Conservation (phyloP, 805 yeast species). For the Saccharomyces kudriavzevii region DNA sequence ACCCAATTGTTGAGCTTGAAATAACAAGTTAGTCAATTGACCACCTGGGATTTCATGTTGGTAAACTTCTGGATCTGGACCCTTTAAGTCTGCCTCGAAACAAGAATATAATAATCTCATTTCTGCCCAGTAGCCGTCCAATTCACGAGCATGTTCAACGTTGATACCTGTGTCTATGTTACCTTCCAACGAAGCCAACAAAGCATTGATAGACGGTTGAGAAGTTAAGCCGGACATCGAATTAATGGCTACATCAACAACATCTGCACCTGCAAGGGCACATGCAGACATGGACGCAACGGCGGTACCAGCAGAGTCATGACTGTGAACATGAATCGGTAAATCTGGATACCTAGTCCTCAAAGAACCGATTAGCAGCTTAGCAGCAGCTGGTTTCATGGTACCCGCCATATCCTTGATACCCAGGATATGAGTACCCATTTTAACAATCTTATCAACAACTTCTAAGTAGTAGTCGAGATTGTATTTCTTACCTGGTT, state of each 20-base stretch:
- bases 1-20: slow-evolving; percentile 99
- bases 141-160: slow-evolving; percentile 60
- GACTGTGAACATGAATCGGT: slow-evolving; percentile 98
- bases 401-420: slow-evolving; percentile 99
- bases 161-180: slow-evolving; percentile 67
- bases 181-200: slow-evolving; percentile 87
- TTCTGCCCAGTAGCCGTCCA: slow-evolving; percentile 97
- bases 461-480: slow-evolving; percentile 78
- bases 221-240: slow-evolving; percentile 98
- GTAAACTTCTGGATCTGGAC: slow-evolving; percentile 99
- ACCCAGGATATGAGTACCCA: slow-evolving; percentile 97
- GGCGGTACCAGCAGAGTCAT: slow-evolving; percentile 99
- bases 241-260: slow-evolving; percentile 94
- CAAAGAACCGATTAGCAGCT: slow-evolving; percentile 64
- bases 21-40: slow-evolving; percentile 90
- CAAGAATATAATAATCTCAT: slow-evolving; percentile 94
- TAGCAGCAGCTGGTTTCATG: slow-evolving; percentile 90
- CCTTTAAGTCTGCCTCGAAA: slow-evolving; percentile 97
- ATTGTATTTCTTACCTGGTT: slow-evolving; percentile 92
- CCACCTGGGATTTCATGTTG: slow-evolving; percentile 99
- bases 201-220: slow-evolving; percentile 92
- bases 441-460: slow-evolving; percentile 72
- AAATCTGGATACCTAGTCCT: slow-evolving; percentile 83
- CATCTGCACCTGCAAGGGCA: slow-evolving; percentile 96
- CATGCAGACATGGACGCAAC: slow-evolving; percentile 94